phyloP scores from a whole-genome alignment of 2,329 filamentous ascomycete genomes.

The Aspergillus cejpii region DNA sequence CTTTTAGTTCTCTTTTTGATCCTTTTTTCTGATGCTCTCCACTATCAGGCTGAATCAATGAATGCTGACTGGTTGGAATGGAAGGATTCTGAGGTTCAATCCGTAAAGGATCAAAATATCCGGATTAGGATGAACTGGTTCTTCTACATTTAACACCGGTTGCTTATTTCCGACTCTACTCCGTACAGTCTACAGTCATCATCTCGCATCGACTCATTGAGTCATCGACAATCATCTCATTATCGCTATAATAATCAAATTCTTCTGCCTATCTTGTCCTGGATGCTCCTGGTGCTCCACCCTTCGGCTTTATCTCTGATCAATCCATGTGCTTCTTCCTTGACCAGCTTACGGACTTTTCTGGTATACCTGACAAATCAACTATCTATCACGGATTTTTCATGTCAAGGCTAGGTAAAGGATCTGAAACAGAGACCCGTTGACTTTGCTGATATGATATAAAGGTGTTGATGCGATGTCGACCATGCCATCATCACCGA shows the following conservation, averaged over 20 bases:
- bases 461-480: too few species aligned
- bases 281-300: background rate
- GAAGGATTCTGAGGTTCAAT: too few species aligned
- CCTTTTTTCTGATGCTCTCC: too few species aligned
- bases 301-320: background rate
- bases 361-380: constrained; percentile 12
- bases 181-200: background rate
- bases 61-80: too few species aligned
- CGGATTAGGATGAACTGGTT: too few species aligned
- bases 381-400: too few species aligned
- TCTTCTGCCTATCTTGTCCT: background rate
- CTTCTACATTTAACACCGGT: background rate
- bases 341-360: background rate
- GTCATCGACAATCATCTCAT: background rate
- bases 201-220: background rate
- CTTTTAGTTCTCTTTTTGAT: constrained; percentile 2
- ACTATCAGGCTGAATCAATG: too few species aligned
- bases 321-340: background rate
- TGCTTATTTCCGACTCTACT: background rate
- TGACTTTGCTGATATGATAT: too few species aligned
- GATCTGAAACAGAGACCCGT: too few species aligned
- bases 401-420: too few species aligned
- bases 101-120: too few species aligned
- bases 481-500: too few species aligned
- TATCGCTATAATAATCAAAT: background rate